These are phyloP conservation scores for Fusarium chuoi DNA, from an alignment of 2,329 filamentous ascomycete genomes.

Conservation along the genomic window DNA sequence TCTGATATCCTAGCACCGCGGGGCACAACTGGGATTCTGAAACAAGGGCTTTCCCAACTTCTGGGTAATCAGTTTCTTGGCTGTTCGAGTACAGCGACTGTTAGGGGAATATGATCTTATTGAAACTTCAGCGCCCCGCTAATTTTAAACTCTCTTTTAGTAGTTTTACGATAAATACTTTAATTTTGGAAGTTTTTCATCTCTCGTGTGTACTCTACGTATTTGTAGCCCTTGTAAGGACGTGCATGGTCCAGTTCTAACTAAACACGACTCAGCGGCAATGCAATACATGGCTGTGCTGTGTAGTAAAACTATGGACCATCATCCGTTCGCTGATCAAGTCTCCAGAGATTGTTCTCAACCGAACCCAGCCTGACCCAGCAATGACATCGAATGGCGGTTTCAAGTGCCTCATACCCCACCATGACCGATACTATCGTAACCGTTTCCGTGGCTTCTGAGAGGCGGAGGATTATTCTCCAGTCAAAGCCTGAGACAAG, in stretches of 20 bases:
- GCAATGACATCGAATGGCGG: slow-evolving; percentile 35
- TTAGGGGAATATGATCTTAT: neutral
- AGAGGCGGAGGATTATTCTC: slow-evolving; percentile 27
- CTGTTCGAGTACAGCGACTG: neutral
- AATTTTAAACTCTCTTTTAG: slow-evolving; percentile 1
- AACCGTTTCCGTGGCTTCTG: slow-evolving; percentile 16
- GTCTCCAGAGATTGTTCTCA: slow-evolving; percentile 10
- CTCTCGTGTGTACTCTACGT: neutral
- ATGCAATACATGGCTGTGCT: neutral
- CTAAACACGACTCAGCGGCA: neutral
- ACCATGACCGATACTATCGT: slow-evolving; percentile 33
- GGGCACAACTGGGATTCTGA: slow-evolving; percentile 29
- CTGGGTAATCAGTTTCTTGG: slow-evolving; percentile 12
- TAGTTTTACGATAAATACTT: neutral
- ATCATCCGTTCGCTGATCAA: slow-evolving; percentile 20
- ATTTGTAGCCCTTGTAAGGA: neutral
- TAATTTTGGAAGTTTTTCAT: neutral
- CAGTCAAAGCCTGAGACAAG: slow-evolving; percentile 28
- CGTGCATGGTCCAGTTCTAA: neutral
- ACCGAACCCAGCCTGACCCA: neutral
- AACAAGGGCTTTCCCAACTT: slow-evolving; percentile 29
- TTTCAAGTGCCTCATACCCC: slow-evolving; percentile 41
- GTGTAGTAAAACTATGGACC: neutral
- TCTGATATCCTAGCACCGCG: slow-evolving; percentile 12
- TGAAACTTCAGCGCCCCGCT: neutral